phyloP scores from a whole-genome alignment of 2,329 filamentous ascomycete genomes.

The Thelonectria discophora region DNA sequence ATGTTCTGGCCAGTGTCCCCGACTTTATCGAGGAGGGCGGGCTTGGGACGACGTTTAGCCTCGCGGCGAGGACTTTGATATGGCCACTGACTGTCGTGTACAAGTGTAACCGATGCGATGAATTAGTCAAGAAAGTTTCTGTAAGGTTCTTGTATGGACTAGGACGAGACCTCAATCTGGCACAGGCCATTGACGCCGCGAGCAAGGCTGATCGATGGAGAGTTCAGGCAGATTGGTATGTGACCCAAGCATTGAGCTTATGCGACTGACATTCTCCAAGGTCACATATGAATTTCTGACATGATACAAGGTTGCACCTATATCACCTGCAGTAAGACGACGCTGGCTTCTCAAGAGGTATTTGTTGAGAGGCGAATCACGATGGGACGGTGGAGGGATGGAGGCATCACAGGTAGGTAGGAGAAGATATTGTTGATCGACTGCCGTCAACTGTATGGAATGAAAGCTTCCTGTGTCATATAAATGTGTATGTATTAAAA shows the following conservation, averaged over 20 bases:
- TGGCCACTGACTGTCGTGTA: neutral
- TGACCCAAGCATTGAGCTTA: neutral
- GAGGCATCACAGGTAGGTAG: too few species aligned
- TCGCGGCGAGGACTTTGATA: neutral
- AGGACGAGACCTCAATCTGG: neutral
- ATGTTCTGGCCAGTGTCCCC: neutral
- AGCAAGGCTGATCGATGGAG: neutral
- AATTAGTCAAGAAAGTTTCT: neutral
- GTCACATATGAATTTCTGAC: constrained; percentile 3
- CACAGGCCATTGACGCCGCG: neutral
- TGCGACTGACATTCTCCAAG: neutral
- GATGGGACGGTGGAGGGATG: too few species aligned
- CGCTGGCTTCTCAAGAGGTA: too few species aligned
- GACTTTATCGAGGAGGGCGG: neutral
- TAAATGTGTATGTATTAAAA: too few species aligned
- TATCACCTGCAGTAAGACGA: neutral
- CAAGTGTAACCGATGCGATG: neutral
- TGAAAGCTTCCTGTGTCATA: too few species aligned
- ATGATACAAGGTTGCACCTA: neutral
- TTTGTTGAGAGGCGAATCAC: too few species aligned
- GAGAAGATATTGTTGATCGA: too few species aligned
- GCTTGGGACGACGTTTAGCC: neutral
- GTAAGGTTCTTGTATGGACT: neutral
- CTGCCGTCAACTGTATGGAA: too few species aligned
- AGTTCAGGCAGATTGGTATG: neutral